Evolutionary conservation across 257 asterid genomes (phyloP).

Genomic region (Eucommia ulmoides): DNA sequence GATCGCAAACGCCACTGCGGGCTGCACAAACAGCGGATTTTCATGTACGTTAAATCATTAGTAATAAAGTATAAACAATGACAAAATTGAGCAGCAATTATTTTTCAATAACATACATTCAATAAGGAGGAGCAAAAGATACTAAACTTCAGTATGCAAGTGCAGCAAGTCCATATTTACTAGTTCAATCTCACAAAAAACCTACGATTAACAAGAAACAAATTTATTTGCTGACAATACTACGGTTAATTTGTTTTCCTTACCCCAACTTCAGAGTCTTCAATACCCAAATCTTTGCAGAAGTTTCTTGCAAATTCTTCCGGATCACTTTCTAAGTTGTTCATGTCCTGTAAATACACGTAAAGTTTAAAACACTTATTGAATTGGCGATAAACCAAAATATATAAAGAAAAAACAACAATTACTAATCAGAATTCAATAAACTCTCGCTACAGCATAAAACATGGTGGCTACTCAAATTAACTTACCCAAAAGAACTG

Average conservation of each 20-base stretch:
- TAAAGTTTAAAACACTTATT: constrained; percentile 1
- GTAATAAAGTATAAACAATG: too few relatives aligned
- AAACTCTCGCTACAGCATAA: too few relatives aligned
- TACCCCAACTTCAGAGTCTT: constrained; percentile 98
- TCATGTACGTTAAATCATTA: too few relatives aligned
- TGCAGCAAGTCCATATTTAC: too few relatives aligned
- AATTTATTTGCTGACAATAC: background rate
- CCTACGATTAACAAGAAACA: too few relatives aligned
- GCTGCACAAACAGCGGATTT: constrained; percentile 63
- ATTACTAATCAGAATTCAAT: too few relatives aligned
- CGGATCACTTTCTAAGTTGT: constrained; percentile 97
- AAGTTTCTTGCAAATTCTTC: constrained; percentile 91
- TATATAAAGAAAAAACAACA: background rate
- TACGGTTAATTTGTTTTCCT: constrained; percentile 11
- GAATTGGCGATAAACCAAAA: constrained; percentile 2
- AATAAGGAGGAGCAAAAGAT: too few relatives aligned
- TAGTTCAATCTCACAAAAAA: too few relatives aligned
- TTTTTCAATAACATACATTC: too few relatives aligned
- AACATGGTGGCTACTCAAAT: background rate
- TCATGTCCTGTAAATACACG: constrained; percentile 62
- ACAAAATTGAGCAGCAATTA: too few relatives aligned
- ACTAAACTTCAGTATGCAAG: too few relatives aligned
- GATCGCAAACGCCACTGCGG: constrained; percentile 87
- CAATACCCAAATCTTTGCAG: constrained; percentile 88
- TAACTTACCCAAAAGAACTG: constrained; percentile 83